Evolutionary conservation across 192 early-diverging fungal species (phyloP).

Genomic region (Oehlia diaphana): DNA sequence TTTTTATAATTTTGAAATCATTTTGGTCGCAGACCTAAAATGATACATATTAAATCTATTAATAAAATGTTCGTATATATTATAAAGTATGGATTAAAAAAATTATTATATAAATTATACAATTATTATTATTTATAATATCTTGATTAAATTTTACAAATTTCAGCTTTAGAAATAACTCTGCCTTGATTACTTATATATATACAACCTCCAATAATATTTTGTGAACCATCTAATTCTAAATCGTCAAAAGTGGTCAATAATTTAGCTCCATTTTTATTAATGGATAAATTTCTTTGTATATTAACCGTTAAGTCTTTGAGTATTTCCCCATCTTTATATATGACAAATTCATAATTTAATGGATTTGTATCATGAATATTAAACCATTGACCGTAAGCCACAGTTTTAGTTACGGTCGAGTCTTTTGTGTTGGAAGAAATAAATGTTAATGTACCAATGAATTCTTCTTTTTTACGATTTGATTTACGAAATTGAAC

Average conservation of each 20-base stretch:
- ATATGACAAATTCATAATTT: constrained; percentile 21
- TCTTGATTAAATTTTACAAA: not conserved
- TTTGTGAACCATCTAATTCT: not conserved
- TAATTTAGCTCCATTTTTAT: not conserved
- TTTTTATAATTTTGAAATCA: too few relatives aligned
- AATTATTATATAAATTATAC: too few relatives aligned
- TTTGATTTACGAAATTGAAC: not conserved
- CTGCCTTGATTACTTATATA: not conserved
- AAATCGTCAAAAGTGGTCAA: constrained; percentile 1
- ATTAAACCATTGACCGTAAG: constrained; percentile 2
- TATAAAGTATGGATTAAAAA: too few relatives aligned
- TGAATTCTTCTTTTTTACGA: not conserved
- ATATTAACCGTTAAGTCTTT: not conserved
- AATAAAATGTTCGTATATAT: too few relatives aligned
- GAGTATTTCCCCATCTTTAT: constrained; percentile 6
- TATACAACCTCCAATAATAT: constrained; percentile 12
- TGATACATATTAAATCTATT: too few relatives aligned
- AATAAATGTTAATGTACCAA: not conserved
- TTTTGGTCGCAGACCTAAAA: too few relatives aligned
- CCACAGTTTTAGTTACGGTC: not conserved
- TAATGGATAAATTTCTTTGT: not conserved
- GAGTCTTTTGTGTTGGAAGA: not conserved
- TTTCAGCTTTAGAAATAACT: not conserved
- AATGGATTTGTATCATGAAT: not conserved
- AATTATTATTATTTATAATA: too few relatives aligned